These are phyloP conservation scores for Cordyceps militaris DNA, from an alignment of 2,329 filamentous ascomycete genomes.

Conservation along the genomic window DNA sequence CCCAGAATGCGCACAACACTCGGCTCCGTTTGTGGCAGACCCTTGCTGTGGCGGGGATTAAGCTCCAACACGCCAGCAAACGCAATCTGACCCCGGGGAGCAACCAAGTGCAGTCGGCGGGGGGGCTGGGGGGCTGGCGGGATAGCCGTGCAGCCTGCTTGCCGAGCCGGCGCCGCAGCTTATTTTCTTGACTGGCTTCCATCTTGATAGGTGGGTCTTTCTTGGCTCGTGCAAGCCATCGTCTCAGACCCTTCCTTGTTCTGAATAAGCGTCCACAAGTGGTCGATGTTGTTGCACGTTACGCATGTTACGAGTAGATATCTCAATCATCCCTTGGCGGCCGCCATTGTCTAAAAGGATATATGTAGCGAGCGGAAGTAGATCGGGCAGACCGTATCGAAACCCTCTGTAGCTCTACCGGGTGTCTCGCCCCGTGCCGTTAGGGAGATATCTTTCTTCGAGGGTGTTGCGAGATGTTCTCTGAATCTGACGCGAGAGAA, in stretches of 20 bases:
- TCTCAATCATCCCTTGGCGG: too few species aligned
- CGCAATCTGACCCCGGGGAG: slow-evolving; percentile 7
- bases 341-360: too few species aligned
- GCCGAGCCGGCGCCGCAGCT: slow-evolving; percentile 11
- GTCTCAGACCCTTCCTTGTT: slow-evolving; percentile 5
- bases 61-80: slow-evolving; percentile 5
- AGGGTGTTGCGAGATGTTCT: not conserved
- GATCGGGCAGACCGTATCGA: too few species aligned
- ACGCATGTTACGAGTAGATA: not conserved
- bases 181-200: not conserved
- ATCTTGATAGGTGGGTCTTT: not conserved
- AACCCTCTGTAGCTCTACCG: too few species aligned
- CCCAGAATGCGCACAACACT: slow-evolving; percentile 4
- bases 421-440: not conserved
- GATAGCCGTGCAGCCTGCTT: slow-evolving; percentile 6
- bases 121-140: not conserved
- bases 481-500: not conserved
- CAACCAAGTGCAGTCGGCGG: not conserved
- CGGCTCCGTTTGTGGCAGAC: not conserved
- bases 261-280: not conserved
- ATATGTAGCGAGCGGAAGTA: not conserved
- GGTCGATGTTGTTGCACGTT: not conserved
- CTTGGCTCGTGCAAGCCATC: not conserved
- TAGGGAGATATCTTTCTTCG: too few species aligned
- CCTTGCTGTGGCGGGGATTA: slow-evolving; percentile 1